Evolutionary conservation across 75 land plant genomes (phyloP).

Genomic region (Ceratopteris richardii): DNA sequence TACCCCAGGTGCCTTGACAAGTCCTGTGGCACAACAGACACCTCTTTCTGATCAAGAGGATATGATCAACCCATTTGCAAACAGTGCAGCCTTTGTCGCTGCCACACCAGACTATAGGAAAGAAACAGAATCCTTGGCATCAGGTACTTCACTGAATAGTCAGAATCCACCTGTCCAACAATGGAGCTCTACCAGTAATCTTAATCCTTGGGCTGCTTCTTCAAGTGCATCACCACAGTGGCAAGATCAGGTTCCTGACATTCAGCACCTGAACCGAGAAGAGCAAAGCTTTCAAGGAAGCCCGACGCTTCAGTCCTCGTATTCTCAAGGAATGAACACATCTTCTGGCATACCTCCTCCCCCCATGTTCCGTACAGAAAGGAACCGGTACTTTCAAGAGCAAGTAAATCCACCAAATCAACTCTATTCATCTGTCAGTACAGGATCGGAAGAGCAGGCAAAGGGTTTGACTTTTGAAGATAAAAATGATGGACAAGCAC

Average conservation of each 20-base stretch:
- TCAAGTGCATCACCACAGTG: not conserved
- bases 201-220: not conserved
- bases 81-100: not conserved
- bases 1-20: conserved; percentile 11
- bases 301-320: not conserved
- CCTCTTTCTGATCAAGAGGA: not conserved
- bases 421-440: conserved; percentile 2
- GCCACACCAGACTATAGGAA: not conserved
- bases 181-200: not conserved
- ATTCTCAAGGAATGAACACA: not conserved
- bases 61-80: not conserved
- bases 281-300: not conserved
- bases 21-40: conserved; percentile 3
- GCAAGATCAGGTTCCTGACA: not conserved
- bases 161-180: not conserved
- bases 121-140: not conserved
- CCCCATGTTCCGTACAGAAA: conserved; percentile 13
- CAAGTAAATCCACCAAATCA: conserved; percentile 7
- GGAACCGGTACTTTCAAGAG: conserved; percentile 26
- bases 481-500: not conserved
- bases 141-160: not conserved
- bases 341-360: conserved; percentile 17
- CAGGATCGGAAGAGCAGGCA: not conserved
- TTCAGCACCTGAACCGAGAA: not conserved
- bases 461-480: conserved; percentile 5